A percentile compares a stretch with the other conserved stretches of the same genome.
phyloP scores from a whole-genome alignment of 768 basidiomycete genomes.

The Panaeolus cyanescens region DNA sequence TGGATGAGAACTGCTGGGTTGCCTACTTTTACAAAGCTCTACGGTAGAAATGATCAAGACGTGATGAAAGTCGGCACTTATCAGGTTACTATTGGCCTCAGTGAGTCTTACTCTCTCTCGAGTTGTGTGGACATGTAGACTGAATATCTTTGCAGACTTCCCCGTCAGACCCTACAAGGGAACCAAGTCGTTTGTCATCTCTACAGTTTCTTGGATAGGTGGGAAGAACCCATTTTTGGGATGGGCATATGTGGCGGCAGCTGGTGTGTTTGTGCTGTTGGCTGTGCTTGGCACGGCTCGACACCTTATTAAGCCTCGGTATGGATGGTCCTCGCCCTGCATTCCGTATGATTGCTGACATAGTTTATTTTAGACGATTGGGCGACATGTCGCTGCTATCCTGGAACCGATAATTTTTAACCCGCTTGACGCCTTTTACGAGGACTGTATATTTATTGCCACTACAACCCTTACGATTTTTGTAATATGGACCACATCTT shows the following conservation, averaged over 20 bases:
- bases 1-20: constrained; percentile 99
- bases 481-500: constrained; percentile 19
- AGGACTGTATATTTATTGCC: constrained; percentile 16
- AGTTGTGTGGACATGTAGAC: constrained; percentile 13
- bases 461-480: constrained; percentile 22
- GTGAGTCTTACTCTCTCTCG: constrained; percentile 49
- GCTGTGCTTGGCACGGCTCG: constrained; percentile 88
- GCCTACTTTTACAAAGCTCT: constrained; percentile 96
- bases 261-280: constrained; percentile 84
- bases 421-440: constrained; percentile 20
- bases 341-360: constrained; percentile 4
- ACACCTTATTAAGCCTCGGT: constrained; percentile 93
- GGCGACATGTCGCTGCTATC: constrained; percentile 88
- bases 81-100: constrained; percentile 73
- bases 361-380: constrained; percentile 54
- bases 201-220: constrained; percentile 98
- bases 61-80: constrained; percentile 75
- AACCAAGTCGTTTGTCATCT: constrained; percentile 96
- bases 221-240: constrained; percentile 98
- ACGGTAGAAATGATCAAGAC: constrained; percentile 85
- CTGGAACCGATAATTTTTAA: constrained; percentile 64
- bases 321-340: constrained; percentile 17
- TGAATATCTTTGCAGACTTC: constrained; percentile 59
- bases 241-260: constrained; percentile 94
- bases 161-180: constrained; percentile 90